phyloP scores from a whole-genome alignment of 768 basidiomycete genomes.

The Termitomyces sp. region DNA sequence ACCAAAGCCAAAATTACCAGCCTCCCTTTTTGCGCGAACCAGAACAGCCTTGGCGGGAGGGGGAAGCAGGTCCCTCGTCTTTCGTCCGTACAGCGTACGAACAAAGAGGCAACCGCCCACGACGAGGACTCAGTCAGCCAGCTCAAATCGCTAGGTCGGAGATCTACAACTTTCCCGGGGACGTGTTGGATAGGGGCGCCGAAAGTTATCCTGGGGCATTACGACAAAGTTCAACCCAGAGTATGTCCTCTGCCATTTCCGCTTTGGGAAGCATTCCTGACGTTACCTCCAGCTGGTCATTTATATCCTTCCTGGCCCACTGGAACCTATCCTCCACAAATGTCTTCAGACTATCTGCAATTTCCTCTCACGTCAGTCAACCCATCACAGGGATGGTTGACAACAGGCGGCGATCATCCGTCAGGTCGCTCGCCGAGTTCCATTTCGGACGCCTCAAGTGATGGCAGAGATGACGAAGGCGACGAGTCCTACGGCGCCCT shows the following conservation, averaged over 20 bases:
- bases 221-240: slow-evolving; percentile 1
- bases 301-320: slow-evolving; percentile 3
- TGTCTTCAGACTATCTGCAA: slow-evolving; percentile 1
- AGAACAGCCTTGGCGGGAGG: slow-evolving; percentile 25
- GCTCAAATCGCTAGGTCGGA: slow-evolving; percentile 17
- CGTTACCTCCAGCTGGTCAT: background rate
- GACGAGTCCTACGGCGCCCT: slow-evolving; percentile 16
- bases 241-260: slow-evolving; percentile 9
- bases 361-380: slow-evolving; percentile 10
- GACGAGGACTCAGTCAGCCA: slow-evolving; percentile 19
- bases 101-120: slow-evolving; percentile 9
- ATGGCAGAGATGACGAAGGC: slow-evolving; percentile 17
- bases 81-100: slow-evolving; percentile 20
- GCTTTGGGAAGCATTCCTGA: slow-evolving; percentile 1
- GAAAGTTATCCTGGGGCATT: slow-evolving; percentile 9
- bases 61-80: slow-evolving; percentile 41
- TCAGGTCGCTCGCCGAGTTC: slow-evolving; percentile 15
- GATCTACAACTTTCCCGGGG: slow-evolving; percentile 3
- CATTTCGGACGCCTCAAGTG: slow-evolving; percentile 16
- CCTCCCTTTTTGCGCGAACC: slow-evolving; percentile 13
- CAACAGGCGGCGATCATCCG: slow-evolving; percentile 8
- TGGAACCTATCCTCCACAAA: background rate
- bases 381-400: slow-evolving; percentile 10
- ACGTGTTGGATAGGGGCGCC: slow-evolving; percentile 7
- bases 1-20: slow-evolving; percentile 10